Evolutionary conservation across 1,284 basidiomycete genomes (phyloP), one percentile per base, ranked within the genome.

Genomic region (Irpex sp.): DNA sequence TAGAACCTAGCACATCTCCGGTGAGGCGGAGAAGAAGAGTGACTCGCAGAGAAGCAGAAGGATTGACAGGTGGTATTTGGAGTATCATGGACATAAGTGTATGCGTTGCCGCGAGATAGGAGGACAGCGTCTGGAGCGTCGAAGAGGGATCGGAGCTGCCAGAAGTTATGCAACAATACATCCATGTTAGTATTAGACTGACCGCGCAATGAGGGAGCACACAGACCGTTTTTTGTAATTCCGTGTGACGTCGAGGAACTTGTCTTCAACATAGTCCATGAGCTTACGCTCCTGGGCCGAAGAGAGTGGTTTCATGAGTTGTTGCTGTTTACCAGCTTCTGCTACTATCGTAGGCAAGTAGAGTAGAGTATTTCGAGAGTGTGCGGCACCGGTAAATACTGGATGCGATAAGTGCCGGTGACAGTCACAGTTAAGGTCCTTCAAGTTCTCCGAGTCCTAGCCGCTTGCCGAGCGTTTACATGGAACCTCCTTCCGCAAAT

Each of bases 181-280:
- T 26, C 26, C 26, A 26, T 26, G 26, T 26, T 26, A 26, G 26
- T 26, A 37, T n/a, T 11, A n/a, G 33, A 46, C 17, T 31, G 33
- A 37, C 36, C 33, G 31, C 19, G 57, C 3, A 7, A 43, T 5
- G 9, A 15, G 21, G 11, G 56, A 15, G 33, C 21, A 55, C 21
- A 77, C 83, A 49, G 62, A 89, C 89, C 90, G 83, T 75, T 90
- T 92, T 74, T 88, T 90, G 76, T 80, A 89, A 43, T 83, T 82
- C 21, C 88, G 76, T 26, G 82, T 88, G 37, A 90, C 74, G 13
- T 87, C 80, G 15, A 90, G 75, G 64, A 90, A 85, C 59, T 79
- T 71, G 13, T 83, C 83, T 58, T 92, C 90, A 3, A 92, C 75
- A 68, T 83, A 88, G 15, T 83, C 81, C 6, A 87, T 74, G 0